Evolutionary conservation across 108 stramenopile genomes (phyloP).

Genomic region (Seminavis robusta): DNA sequence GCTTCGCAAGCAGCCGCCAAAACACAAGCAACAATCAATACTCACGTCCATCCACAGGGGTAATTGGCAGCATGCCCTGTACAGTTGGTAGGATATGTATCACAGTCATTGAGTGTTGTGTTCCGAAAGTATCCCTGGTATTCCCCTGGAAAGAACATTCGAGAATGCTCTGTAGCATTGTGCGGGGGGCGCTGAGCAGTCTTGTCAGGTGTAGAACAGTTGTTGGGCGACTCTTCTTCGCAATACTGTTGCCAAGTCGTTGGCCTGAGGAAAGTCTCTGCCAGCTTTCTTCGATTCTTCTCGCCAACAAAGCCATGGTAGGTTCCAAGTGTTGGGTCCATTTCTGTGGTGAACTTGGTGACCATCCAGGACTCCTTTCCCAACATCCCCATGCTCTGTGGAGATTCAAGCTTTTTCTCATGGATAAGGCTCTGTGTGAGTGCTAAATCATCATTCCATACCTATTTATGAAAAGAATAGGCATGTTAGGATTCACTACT

Average conservation of each 20-base stretch:
- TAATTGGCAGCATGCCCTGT: constrained; percentile 31
- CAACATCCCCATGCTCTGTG: constrained; percentile 19
- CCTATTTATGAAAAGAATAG: too few relatives aligned
- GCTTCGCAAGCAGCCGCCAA: too few relatives aligned
- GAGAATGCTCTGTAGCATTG: neutral
- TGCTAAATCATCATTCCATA: too few relatives aligned
- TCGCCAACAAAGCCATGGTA: constrained; percentile 32
- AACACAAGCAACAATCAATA: too few relatives aligned
- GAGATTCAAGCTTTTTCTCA: too few relatives aligned
- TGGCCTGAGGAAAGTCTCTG: constrained; percentile 16
- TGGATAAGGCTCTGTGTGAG: too few relatives aligned
- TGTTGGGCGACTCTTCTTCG: neutral
- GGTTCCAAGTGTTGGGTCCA: constrained; percentile 20
- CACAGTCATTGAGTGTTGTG: constrained; percentile 35
- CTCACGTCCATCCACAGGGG: too few relatives aligned
- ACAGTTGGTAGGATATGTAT: constrained; percentile 10
- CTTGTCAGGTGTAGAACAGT: constrained; percentile 3
- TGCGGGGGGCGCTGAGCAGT: constrained; percentile 6
- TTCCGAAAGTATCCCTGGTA: constrained; percentile 36
- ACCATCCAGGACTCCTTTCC: constrained; percentile 32
- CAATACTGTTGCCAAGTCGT: constrained; percentile 24
- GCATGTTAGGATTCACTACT: too few relatives aligned
- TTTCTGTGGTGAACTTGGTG: constrained; percentile 14
- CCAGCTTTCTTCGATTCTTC: constrained; percentile 18
- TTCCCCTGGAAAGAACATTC: constrained; percentile 8